Base-by-base conservation (phyloP, 306 rosid species). In the Myrica gale region DNA sequence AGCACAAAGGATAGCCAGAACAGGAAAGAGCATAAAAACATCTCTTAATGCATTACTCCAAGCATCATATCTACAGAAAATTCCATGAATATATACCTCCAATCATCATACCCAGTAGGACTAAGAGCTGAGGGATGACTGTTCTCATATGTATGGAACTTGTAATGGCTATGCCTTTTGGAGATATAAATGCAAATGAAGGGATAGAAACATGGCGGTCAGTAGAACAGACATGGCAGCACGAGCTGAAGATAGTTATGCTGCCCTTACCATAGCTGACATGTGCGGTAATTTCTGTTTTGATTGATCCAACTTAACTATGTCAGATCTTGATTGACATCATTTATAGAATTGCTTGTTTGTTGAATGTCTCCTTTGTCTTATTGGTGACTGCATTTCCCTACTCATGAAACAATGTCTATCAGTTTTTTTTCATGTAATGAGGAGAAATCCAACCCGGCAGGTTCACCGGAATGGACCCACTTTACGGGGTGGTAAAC, bases 1-100 rank as follows among this genome's bases (percentile, higher is more conserved):
- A 79, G 79, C 80, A 79, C 81, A 13, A 81, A 81, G 73, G 87
- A 83, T 74, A 78, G 77, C 84, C 79, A 62, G 80, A 81, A 75
- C 68, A 79, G 72, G 72, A 87, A 83, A 71, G 85, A 79, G 78
- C 73, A 71, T 57, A 80, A 76, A 37, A 79, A 10, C 80, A 79
- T 68, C 81, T 78, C n/a, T 65, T 48, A 77, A 79, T 11, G 89
- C 26, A 23, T 23, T 23, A 23, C 26, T 23, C 26, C 26, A 23
- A 0, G 26, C 1, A 23, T 23, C 79, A 13, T 75, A 70, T 61
- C 45, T 71, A 78, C 61, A 37, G 63, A 47, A 82, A 77, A 50
- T 60, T 55, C 51, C 19, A 72, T 82, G 61, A 50, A 68, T 44
- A 77, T 71, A 26, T 26, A 26, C 32, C 44, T 78, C 68, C 12